Base-by-base conservation (phyloP, 306 rosid species). In the Carpinus fangiana region DNA sequence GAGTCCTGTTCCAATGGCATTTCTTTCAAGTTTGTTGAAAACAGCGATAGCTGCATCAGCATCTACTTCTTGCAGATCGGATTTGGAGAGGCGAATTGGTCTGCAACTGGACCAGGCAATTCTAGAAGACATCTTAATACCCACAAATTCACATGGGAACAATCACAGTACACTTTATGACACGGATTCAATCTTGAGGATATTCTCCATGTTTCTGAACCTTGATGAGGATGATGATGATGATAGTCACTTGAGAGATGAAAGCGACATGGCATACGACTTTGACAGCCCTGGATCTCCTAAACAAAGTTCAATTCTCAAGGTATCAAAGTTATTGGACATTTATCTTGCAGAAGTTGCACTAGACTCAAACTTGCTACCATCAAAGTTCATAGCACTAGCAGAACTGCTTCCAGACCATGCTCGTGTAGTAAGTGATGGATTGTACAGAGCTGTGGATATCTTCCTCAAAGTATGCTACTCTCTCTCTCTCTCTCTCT, bases 281-380 rank as follows among this genome's bases (percentile, higher is more conserved):
- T 96, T 90, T 54, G 99, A 96, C 70, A 91, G 92, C 80, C 98
- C 98, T 2, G 97, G 96, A 76, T 96, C 99, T 26, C 99, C 99
- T 7, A 93, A 91, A 69, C 99, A 96, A 79, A 96, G 96, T 79
- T 89, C 98, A 62, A 93, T 96, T 79, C 89, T 96, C 2, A 96
- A 96, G 85, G 98, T 93, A 2, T 96, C 99, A 18, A 96, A 96
- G 82, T 79, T 96, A 78, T 76, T 93, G 53, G 99, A 96, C 80
- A 93, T 86, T 67, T 93, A 85, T 83, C 91, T 96, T 3, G 95
- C 97, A 18, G 99, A 96, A 84, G 90, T 96, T 10, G 97, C 98
- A n/a, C 66, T 96, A 8, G 99, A 96, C 86, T 51, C 98, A 20
- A 93, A 88, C 77, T 78, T 93, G 90, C 67, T 76, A 82, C 93